Base-by-base conservation (phyloP, 345 rosid species). In the Lenwebbia sp. region DNA sequence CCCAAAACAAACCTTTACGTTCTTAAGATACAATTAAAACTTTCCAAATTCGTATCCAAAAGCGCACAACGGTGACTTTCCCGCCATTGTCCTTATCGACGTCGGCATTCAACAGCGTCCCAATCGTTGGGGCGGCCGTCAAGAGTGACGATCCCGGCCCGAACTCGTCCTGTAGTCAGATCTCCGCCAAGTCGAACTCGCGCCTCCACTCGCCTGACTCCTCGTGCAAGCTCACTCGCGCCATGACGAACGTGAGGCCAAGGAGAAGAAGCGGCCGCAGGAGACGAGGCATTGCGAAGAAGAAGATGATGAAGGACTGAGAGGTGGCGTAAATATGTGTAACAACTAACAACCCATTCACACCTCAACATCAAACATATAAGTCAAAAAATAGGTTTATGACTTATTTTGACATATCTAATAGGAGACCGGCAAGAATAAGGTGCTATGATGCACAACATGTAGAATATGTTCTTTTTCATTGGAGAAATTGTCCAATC, bases 111-210 rank as follows among this genome's bases (percentile, higher is more conserved):
- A 87, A 96, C 91, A 88, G 88, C 93, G 54, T 88, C 90, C 99
- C 99, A 97, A 60, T 97, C 99, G 57, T 94, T 95, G 88, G 94
- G 92, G 83, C 56, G 95, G 37, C 99, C 99, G 82, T 97, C 99
- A 86, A 96, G 90, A 40, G 99, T 93, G 90, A 97, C 83, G 84
- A 92, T 84, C 85, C 98, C 99, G 99, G 98, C 53, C 85, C 87
- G 91, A 92, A 97, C 85, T 88, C 93, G 54, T 99, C 95, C 83
- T 83, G 88, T 54, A 96, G 88, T 81, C 86, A 93, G 92, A 93
- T 94, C 90, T 89, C 96, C 15, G 93, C 85, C 78, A 89, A 90
- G 41, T 94, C 88, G 84, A 44, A n/a, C 4, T 93, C 96, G 92
- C 99, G 96, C 85, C 92, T 92, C 99, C 98, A 97, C 99, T n/a